Conservation (phyloP, 768 basidiomycete species). For the Exsudoporus frostii region DNA sequence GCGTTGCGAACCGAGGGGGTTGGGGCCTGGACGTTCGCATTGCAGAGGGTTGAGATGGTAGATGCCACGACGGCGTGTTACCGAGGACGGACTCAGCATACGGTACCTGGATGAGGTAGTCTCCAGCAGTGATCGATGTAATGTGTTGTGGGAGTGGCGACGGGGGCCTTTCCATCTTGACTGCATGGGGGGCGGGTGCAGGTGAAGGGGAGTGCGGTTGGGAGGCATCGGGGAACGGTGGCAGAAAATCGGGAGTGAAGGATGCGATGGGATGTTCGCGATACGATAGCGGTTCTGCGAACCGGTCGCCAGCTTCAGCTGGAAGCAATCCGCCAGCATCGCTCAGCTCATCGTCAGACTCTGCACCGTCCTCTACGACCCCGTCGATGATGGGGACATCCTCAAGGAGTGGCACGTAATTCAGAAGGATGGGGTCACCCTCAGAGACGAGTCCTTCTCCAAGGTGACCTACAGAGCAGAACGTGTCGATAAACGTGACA, state of each 20-base stretch:
- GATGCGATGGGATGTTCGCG: slow-evolving; percentile 33
- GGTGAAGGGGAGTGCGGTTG: slow-evolving; percentile 35
- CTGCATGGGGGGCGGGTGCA: slow-evolving; percentile 31
- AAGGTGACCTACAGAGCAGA: slow-evolving; percentile 52
- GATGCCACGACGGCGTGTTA: slow-evolving; percentile 63
- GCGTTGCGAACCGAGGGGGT: slow-evolving; percentile 39
- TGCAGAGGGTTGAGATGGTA: slow-evolving; percentile 44
- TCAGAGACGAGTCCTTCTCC: slow-evolving; percentile 53
- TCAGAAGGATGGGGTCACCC: slow-evolving; percentile 55
- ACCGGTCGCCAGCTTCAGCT: slow-evolving; percentile 21
- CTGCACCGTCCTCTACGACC: slow-evolving; percentile 32
- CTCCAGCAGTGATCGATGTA: slow-evolving; percentile 47
- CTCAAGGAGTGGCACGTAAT: slow-evolving; percentile 39
- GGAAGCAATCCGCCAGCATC: slow-evolving; percentile 2
- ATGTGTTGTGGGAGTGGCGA: slow-evolving; percentile 46
- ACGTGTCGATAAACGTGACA: slow-evolving; percentile 9
- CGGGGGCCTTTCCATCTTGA: slow-evolving; percentile 31
- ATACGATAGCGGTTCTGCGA: slow-evolving; percentile 24
- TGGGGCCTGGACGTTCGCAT: slow-evolving; percentile 19
- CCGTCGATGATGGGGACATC: slow-evolving; percentile 9
- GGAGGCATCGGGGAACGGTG: slow-evolving; percentile 33
- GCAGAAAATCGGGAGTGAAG: slow-evolving; percentile 32
- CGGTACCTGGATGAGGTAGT: slow-evolving; percentile 69
- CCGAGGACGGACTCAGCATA: slow-evolving; percentile 73
- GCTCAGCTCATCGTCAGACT: slow-evolving; percentile 28